phyloP scores from a whole-genome alignment of 371 early-diverging fungal species.

The Nematocida displodere region DNA sequence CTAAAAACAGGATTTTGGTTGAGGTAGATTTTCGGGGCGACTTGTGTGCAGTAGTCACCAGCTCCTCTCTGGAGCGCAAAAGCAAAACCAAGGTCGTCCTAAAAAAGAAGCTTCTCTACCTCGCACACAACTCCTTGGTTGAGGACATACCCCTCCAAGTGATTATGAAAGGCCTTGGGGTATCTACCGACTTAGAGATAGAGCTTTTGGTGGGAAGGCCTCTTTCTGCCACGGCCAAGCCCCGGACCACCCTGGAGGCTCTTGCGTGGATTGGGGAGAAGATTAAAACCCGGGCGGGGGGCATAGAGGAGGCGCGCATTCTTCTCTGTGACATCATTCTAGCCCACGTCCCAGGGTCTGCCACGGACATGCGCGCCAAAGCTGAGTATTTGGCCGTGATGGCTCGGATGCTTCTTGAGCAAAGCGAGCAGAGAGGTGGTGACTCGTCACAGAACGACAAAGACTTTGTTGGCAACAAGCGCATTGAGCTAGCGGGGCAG shows the following conservation, averaged over 20 bases:
- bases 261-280: slow-evolving; percentile 78
- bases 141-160: slow-evolving; percentile 80
- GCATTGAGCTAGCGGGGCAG: slow-evolving; percentile 92
- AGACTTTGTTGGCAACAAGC: slow-evolving; percentile 99
- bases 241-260: slow-evolving; percentile 42
- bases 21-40: slow-evolving; percentile 79
- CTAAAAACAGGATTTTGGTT: slow-evolving; percentile 98
- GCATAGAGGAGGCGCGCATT: slow-evolving; percentile 80
- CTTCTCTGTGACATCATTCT: slow-evolving; percentile 81
- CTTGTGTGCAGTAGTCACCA: slow-evolving; percentile 75
- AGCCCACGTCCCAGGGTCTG: slow-evolving; percentile 84
- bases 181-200: slow-evolving; percentile 86
- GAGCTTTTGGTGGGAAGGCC: slow-evolving; percentile 78
- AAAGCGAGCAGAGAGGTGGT: slow-evolving; percentile 67
- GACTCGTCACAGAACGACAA: slow-evolving; percentile 83
- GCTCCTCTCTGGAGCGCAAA: slow-evolving; percentile 88
- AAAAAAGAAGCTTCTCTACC: slow-evolving; percentile 71
- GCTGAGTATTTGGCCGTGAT: slow-evolving; percentile 88
- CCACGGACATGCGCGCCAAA: slow-evolving; percentile 70
- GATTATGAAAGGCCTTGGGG: slow-evolving; percentile 68
- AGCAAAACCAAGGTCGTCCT: slow-evolving; percentile 82
- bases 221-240: background rate
- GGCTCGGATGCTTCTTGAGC: slow-evolving; percentile 89
- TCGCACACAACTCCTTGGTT: slow-evolving; percentile 81
- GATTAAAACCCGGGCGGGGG: slow-evolving; percentile 63